Evolutionary conservation across 2,329 filamentous ascomycete genomes (phyloP).

Genomic region (Trichoderma guizhouense): DNA sequence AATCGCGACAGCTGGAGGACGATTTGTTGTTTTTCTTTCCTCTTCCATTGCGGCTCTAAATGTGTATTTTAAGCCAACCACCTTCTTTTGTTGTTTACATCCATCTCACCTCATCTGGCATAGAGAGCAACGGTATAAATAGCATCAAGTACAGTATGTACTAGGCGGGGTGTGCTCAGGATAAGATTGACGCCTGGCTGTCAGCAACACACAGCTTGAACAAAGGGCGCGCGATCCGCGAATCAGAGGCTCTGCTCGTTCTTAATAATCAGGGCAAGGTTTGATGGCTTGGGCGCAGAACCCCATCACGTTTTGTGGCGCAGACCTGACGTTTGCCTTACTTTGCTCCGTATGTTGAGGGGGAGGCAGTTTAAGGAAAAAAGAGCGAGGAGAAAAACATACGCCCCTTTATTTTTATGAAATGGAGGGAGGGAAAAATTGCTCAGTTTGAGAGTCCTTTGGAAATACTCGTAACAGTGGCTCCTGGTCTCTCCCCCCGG

Average conservation of each 20-base stretch:
- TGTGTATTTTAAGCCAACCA: not conserved
- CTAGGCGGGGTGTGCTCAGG: not conserved
- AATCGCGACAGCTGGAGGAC: not conserved
- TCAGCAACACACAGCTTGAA: not conserved
- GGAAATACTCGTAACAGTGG: not conserved
- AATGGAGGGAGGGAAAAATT: not conserved
- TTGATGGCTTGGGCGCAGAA: not conserved
- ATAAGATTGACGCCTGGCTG: not conserved
- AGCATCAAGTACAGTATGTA: not conserved
- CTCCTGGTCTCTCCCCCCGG: not conserved
- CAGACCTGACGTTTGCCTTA: not conserved
- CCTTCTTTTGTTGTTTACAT: not conserved
- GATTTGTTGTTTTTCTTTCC: not conserved
- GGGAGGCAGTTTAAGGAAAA: not conserved
- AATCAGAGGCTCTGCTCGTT: not conserved
- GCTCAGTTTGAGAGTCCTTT: not conserved
- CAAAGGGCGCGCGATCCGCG: not conserved
- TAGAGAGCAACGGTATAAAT: not conserved
- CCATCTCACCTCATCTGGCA: constrained; percentile 5
- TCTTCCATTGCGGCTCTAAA: not conserved
- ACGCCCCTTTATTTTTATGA: not conserved
- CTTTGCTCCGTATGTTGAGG: not conserved
- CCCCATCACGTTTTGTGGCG: constrained; percentile 8
- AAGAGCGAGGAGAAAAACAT: not conserved
- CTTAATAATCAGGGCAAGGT: constrained; percentile 14